These are phyloP conservation scores for Trametes coccinea DNA, from an alignment of 768 basidiomycete species.

Conservation along the genomic window DNA sequence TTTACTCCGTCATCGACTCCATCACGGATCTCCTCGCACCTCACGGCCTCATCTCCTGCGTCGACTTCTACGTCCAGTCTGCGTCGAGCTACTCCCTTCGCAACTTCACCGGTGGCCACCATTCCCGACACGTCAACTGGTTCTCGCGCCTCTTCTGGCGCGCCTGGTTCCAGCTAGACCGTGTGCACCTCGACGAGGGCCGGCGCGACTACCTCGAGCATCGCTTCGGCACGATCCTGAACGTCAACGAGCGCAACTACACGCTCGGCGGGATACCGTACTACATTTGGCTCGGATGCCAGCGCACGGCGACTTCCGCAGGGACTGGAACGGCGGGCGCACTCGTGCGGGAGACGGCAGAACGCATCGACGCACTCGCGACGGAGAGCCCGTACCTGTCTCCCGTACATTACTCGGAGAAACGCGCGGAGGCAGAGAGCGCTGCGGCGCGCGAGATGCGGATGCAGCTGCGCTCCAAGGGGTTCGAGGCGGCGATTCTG, in stretches of 20 bases:
- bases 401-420: slow-evolving; percentile 38
- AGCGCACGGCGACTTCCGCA: slow-evolving; percentile 60
- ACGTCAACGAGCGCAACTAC: slow-evolving; percentile 71
- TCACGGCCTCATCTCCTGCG: slow-evolving; percentile 30
- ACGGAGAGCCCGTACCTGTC: slow-evolving; percentile 35
- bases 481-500: slow-evolving; percentile 39
- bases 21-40: slow-evolving; percentile 65
- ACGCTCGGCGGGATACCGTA: slow-evolving; percentile 58
- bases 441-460: slow-evolving; percentile 35
- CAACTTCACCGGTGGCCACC: slow-evolving; percentile 22
- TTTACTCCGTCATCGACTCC: slow-evolving; percentile 66
- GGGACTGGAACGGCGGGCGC: slow-evolving; percentile 41
- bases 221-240: slow-evolving; percentile 72
- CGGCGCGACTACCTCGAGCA: slow-evolving; percentile 76
- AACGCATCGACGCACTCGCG: slow-evolving; percentile 35
- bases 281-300: slow-evolving; percentile 76
- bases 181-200: slow-evolving; percentile 52
- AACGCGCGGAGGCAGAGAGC: slow-evolving; percentile 43
- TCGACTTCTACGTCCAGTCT: slow-evolving; percentile 23
- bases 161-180: slow-evolving; percentile 28
- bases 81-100: slow-evolving; percentile 21
- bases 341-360: slow-evolving; percentile 61
- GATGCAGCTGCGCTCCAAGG: slow-evolving; percentile 26
- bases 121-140: slow-evolving; percentile 21
- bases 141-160: slow-evolving; percentile 27